Conservation (phyloP, 139 green algal species). For the Chlamydomonas sp. region DNA sequence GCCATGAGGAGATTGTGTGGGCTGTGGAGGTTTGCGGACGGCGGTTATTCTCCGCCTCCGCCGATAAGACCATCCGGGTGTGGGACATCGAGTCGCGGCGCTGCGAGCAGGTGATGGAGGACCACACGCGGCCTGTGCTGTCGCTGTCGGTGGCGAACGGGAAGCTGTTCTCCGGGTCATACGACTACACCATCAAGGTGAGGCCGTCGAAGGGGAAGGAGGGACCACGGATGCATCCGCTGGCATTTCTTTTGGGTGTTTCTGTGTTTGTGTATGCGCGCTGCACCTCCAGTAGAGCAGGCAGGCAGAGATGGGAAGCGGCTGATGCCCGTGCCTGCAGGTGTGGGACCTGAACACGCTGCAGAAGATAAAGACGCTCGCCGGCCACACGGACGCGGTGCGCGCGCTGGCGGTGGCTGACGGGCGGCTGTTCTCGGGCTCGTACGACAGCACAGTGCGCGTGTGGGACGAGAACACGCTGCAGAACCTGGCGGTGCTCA, state of each 20-base stretch:
- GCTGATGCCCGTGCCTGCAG: not conserved
- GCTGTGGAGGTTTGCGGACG: slow-evolving; percentile 82
- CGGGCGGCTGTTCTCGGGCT: slow-evolving; percentile 78
- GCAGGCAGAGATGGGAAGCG: no score
- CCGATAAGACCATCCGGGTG: slow-evolving; percentile 93
- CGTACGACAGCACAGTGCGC: slow-evolving; percentile 82
- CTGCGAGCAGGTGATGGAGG: slow-evolving; percentile 87
- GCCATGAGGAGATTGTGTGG: slow-evolving; percentile 97
- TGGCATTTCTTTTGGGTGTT: not conserved
- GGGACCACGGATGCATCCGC: no score
- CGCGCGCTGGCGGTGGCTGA: slow-evolving; percentile 79
- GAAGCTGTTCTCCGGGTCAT: slow-evolving; percentile 87
- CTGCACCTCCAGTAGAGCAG: not conserved
- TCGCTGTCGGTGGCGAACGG: slow-evolving; percentile 83
- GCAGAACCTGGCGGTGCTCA: slow-evolving; percentile 74
- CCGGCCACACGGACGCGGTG: slow-evolving; percentile 90
- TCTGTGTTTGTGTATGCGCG: not conserved
- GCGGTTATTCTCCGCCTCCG: slow-evolving; percentile 86
- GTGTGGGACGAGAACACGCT: slow-evolving; percentile 88
- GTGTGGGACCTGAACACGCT: slow-evolving; percentile 88
- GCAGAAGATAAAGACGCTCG: slow-evolving; percentile 79
- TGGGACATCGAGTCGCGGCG: slow-evolving; percentile 83
- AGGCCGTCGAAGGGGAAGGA: not conserved
- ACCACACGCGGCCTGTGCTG: slow-evolving; percentile 91
- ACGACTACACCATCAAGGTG: slow-evolving; percentile 93